Evolutionary conservation across 208 protist species (phyloP), one percentile per base, ranked within the genome.

Genomic region (Crithidia brevicula): DNA sequence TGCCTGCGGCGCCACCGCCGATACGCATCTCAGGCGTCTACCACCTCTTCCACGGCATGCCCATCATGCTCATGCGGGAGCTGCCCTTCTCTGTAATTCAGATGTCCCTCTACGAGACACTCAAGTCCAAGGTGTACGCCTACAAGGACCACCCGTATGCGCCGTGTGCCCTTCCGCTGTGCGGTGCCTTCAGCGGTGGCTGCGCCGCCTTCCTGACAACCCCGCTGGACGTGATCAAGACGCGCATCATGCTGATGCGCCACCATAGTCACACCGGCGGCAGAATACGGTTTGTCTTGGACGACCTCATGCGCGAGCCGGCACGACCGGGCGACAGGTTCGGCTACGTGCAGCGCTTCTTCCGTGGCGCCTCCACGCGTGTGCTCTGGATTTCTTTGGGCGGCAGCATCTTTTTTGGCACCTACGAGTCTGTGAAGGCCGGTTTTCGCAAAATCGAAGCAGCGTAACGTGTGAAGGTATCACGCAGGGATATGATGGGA

Each of bases 51-150:
- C 72, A 63, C n/a, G 96, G 92, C 1, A 96, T 95, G 81, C 81
- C 80, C 1, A 85, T 94, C 11, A 96, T 95, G 82, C 69, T 97
- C 3, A 54, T 91, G 42, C 88, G 93, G 30, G 89, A 97, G 63
- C 46, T 97, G 10, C 96, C 96, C 10, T 98, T 98, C 75, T 83
- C 92, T 15, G 79, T 97, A 0, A 87, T 96, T 56, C 96, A 98
- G 66, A 97, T 98, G 83, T 89, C 84, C 11, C 87, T 97, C 13
- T 98, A 97, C 62, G 94, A 98, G 65, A 60, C 43, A 13, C 75
- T 96, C 18, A 97, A 97, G 67, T 49, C 46, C 2, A 63, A 38
- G 30, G 40, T 86, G 13, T 34, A 69, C 25, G 74, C 73, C 20
- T 74, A 82, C 33, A 54, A 70, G 30, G 40, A 50, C 3, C 67